These are phyloP conservation scores for Leucosporidium scottii DNA, from an alignment of 768 basidiomycete species.

Conservation along the genomic window DNA sequence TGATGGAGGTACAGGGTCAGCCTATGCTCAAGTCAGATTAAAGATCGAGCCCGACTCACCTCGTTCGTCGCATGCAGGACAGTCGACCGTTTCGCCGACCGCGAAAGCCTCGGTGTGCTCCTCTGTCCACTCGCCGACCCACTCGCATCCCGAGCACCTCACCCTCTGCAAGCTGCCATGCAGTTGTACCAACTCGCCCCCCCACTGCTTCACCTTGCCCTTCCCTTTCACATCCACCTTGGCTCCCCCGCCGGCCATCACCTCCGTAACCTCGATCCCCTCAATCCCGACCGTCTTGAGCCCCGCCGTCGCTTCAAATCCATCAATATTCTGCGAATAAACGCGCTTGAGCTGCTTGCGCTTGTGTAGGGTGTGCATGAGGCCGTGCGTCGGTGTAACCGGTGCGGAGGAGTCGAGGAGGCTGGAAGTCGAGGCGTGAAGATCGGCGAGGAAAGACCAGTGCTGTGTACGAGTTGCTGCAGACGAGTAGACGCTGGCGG, in stretches of 20 bases:
- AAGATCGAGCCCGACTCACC: slow-evolving; percentile 56
- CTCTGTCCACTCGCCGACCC: slow-evolving; percentile 63
- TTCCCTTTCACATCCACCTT: slow-evolving; percentile 13
- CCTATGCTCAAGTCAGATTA: not conserved
- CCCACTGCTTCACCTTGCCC: slow-evolving; percentile 48
- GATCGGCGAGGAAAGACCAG: slow-evolving; percentile 87
- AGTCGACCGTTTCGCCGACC: slow-evolving; percentile 67
- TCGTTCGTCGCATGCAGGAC: slow-evolving; percentile 73
- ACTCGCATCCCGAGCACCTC: slow-evolving; percentile 75
- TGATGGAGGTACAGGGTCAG: not conserved
- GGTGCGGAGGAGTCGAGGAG: slow-evolving; percentile 47
- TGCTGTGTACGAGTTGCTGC: slow-evolving; percentile 77
- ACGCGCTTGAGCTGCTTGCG: slow-evolving; percentile 79
- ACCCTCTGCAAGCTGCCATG: slow-evolving; percentile 92
- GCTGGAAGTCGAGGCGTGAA: slow-evolving; percentile 61
- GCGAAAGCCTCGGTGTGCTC: slow-evolving; percentile 60
- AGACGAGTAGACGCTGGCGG: slow-evolving; percentile 82
- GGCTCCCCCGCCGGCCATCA: slow-evolving; percentile 11
- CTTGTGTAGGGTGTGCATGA: slow-evolving; percentile 72
- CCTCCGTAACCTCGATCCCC: slow-evolving; percentile 9
- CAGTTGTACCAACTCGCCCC: slow-evolving; percentile 81
- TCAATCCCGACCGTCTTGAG: slow-evolving; percentile 43
- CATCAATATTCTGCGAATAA: slow-evolving; percentile 98
- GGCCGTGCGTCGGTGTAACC: slow-evolving; percentile 79
- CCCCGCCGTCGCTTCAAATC: slow-evolving; percentile 74